Percentiles rank a stretch among this genome's conserved stretches.
phyloP scores from a whole-genome alignment of 345 rosid genomes.

The Fremontodendron californicum region DNA sequence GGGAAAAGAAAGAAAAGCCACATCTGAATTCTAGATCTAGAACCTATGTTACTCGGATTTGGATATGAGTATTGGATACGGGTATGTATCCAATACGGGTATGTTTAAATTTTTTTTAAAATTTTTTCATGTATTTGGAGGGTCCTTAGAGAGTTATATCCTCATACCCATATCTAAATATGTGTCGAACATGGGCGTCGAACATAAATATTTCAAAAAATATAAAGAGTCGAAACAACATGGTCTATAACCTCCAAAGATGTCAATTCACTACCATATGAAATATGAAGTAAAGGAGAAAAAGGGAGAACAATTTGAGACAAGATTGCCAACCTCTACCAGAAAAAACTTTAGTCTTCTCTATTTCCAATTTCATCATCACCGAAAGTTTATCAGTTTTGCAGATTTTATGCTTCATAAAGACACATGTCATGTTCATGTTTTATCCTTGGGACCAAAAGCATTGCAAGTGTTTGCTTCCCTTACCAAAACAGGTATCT shows the following conservation, averaged over 20 bases:
- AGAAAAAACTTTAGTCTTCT: neutral
- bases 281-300: neutral
- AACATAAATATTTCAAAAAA: too few species aligned
- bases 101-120: too few species aligned
- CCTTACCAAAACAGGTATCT: constrained; percentile 2
- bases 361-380: neutral
- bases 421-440: constrained; percentile 3
- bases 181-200: too few species aligned
- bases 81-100: too few species aligned
- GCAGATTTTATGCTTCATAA: constrained; percentile 1
- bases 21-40: neutral
- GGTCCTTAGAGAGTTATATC: too few species aligned
- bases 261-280: neutral
- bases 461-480: neutral
- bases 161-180: too few species aligned
- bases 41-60: too few species aligned
- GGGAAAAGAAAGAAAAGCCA: neutral
- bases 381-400: constrained; percentile 12
- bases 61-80: too few species aligned
- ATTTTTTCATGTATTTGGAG: too few species aligned
- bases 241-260: constrained; percentile 9
- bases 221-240: too few species aligned
- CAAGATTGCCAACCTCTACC: constrained; percentile 26
- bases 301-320: neutral
- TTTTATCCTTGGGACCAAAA: neutral